Conservation (phyloP, 164 flowering plant genomes). For the Aristolochia fimbriata region DNA sequence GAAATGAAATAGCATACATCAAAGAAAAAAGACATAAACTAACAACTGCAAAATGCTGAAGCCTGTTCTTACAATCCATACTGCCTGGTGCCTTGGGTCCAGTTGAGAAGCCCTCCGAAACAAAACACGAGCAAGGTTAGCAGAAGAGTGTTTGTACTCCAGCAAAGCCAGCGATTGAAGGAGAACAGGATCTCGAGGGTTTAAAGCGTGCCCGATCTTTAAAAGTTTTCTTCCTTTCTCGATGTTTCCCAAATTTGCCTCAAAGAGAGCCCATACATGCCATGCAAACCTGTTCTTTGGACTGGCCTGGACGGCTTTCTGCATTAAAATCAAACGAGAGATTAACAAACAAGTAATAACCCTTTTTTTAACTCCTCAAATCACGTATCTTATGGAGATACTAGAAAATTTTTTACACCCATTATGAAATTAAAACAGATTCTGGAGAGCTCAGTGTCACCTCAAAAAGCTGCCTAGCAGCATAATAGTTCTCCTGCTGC, state of each 20-base stretch:
- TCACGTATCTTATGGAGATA: no score
- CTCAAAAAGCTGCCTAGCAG: slow-evolving; percentile 71
- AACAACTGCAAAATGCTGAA: neutral
- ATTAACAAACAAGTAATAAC: neutral
- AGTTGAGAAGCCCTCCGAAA: slow-evolving; percentile 77
- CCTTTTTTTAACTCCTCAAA: no score
- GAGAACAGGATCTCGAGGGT: slow-evolving; percentile 91
- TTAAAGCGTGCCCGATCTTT: slow-evolving; percentile 84
- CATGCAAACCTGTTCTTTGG: slow-evolving; percentile 97
- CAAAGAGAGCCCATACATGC: slow-evolving; percentile 96
- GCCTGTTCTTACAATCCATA: slow-evolving; percentile 50
- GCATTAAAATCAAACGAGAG: slow-evolving; percentile 6
- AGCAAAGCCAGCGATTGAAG: slow-evolving; percentile 91
- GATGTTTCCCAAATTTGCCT: slow-evolving; percentile 54
- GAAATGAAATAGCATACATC: no score
- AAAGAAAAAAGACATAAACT: neutral
- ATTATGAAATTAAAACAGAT: neutral
- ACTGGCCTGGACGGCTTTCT: slow-evolving; percentile 91
- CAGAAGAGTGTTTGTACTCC: slow-evolving; percentile 74
- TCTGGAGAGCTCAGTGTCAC: slow-evolving; percentile 18
- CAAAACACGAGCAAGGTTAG: slow-evolving; percentile 71
- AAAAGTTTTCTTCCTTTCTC: slow-evolving; percentile 76
- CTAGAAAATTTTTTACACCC: no score
- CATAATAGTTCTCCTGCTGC: slow-evolving; percentile 53
- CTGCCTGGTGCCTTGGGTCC: slow-evolving; percentile 88